A percentile compares a stretch with the other conserved stretches of the same genome.
phyloP scores from a whole-genome alignment of 1,284 basidiomycete species.

The Malassezia japonica region DNA sequence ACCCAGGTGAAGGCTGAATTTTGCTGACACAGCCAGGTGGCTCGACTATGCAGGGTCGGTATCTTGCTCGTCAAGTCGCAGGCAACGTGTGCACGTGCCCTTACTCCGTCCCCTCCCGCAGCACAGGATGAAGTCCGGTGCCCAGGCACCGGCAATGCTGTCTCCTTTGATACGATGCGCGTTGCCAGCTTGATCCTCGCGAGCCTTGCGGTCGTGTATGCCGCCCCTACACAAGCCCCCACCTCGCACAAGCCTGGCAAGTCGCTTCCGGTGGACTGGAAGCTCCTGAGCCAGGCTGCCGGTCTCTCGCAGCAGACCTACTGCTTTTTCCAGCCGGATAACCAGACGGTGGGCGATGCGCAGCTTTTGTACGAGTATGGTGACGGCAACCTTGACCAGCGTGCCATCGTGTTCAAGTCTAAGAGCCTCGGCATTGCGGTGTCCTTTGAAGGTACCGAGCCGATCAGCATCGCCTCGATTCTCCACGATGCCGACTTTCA shows the following conservation, averaged over 20 bases:
- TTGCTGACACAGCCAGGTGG: no score
- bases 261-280: background rate
- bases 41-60: no score
- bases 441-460: slow-evolving; percentile 31
- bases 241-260: background rate
- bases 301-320: slow-evolving; percentile 1
- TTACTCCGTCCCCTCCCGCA: no score
- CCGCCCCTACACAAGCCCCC: background rate
- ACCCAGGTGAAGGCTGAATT: no score
- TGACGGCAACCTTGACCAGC: slow-evolving; percentile 22
- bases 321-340: background rate
- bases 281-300: background rate
- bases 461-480: slow-evolving; percentile 22
- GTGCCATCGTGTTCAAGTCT: slow-evolving; percentile 27
- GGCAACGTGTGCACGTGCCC: no score
- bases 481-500: slow-evolving; percentile 26
- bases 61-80: no score
- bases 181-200: background rate
- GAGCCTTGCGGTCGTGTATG: background rate
- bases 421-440: slow-evolving; percentile 24
- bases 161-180: background rate
- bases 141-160: no score
- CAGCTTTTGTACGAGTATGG: slow-evolving; percentile 24
- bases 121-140: no score
- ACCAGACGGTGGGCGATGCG: slow-evolving; percentile 18